phyloP scores from a whole-genome alignment of 1,284 basidiomycete species.

The Tranzscheliella williamsii region DNA sequence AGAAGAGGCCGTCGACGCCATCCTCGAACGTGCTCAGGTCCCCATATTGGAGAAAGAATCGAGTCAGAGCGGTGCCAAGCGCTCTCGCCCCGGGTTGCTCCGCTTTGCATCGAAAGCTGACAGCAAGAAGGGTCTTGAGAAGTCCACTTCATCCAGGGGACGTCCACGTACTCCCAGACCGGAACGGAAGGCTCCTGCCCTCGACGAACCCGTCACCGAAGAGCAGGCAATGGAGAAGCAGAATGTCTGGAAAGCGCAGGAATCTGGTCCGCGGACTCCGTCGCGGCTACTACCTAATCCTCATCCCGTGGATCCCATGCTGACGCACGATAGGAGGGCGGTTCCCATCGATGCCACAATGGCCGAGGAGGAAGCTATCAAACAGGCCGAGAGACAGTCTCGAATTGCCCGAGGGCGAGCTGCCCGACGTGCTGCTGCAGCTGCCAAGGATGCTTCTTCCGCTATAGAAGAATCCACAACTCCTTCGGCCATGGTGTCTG shows the following conservation, averaged over 20 bases:
- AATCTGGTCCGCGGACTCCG: conserved; percentile 10
- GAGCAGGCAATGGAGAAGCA: conserved; percentile 37
- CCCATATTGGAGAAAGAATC: conserved; percentile 27
- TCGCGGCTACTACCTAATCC: conserved; percentile 45
- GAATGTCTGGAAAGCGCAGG: conserved; percentile 8
- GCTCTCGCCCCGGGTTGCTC: conserved; percentile 6
- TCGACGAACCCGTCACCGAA: conserved; percentile 34
- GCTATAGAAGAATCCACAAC: not conserved
- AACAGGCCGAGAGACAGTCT: conserved; percentile 28
- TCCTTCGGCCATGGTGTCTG: not conserved
- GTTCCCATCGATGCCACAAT: conserved; percentile 16
- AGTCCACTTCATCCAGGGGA: not conserved
- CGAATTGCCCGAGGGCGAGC: conserved; percentile 21
- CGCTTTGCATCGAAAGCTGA: conserved; percentile 10
- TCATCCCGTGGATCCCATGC: conserved; percentile 45
- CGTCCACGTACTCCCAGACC: conserved; percentile 18
- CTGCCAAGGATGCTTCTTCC: not conserved
- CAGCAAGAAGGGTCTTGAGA: conserved; percentile 3
- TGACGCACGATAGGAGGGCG: conserved; percentile 34
- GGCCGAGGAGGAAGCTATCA: conserved; percentile 29
- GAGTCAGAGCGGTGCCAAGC: not conserved
- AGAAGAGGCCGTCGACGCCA: conserved; percentile 14
- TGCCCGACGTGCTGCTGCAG: conserved; percentile 12
- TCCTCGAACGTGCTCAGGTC: conserved; percentile 15
- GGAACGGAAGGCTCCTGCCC: conserved; percentile 2